phyloP scores from a whole-genome alignment of 495 filamentous ascomycete genomes.

The Hypoxylon trugodes region DNA sequence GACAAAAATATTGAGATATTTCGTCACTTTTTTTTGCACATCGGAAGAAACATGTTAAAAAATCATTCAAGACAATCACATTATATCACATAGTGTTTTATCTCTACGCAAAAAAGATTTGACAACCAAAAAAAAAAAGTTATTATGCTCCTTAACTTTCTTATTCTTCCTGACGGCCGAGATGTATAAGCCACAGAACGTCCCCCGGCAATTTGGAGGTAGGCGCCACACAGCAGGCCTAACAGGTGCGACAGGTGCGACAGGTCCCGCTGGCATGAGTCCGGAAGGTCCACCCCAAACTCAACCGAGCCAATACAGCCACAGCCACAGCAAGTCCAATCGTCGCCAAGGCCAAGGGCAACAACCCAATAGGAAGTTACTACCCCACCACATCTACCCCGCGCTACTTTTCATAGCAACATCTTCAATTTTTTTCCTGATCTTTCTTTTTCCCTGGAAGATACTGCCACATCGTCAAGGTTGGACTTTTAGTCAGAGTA shows the following conservation, averaged over 20 bases:
- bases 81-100: too few relatives aligned
- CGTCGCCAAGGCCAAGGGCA: constrained; percentile 17
- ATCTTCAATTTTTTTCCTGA: constrained; percentile 44
- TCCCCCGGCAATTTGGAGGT: constrained; percentile 16
- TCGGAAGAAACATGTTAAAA: too few relatives aligned
- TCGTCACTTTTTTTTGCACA: background rate
- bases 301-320: too few relatives aligned
- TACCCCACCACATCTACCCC: constrained; percentile 44
- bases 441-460: constrained; percentile 44
- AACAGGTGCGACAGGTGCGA: too few relatives aligned
- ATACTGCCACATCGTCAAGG: constrained; percentile 34
- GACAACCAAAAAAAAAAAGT: too few relatives aligned
- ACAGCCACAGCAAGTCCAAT: constrained; percentile 35
- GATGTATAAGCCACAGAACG: constrained; percentile 31
- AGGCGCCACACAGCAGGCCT: constrained; percentile 19
- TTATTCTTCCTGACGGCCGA: constrained; percentile 7
- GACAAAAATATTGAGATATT: background rate
- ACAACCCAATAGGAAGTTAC: constrained; percentile 19
- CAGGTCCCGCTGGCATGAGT: too few relatives aligned
- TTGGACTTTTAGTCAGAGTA: constrained; percentile 40
- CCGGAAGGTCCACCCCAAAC: too few relatives aligned
- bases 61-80: too few relatives aligned
- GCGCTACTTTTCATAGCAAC: too few relatives aligned
- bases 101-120: too few relatives aligned
- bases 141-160: too few relatives aligned